Conservation (phyloP, 208 protist species). For the Naegleria gruberi region DNA sequence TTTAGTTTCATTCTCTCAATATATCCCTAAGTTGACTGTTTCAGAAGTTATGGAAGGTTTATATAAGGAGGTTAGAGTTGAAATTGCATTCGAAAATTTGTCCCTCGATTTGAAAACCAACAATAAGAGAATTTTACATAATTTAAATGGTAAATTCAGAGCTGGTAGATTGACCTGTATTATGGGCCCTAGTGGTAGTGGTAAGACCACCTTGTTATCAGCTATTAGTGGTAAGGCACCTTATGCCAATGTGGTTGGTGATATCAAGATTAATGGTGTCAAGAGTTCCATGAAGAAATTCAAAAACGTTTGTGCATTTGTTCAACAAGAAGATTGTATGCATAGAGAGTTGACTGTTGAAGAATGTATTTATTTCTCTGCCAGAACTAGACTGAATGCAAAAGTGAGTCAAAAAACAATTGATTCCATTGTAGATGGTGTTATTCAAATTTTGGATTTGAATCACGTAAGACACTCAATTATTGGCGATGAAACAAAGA, state of each 20-base stretch:
- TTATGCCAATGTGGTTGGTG: neutral
- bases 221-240: neutral
- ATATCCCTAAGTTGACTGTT: too few species aligned
- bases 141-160: neutral
- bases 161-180: neutral
- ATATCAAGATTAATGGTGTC: neutral
- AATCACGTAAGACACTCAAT: neutral
- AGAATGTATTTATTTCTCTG: neutral
- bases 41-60: too few species aligned
- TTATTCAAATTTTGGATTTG: slow-evolving; percentile 18
- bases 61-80: neutral
- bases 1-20: too few species aligned
- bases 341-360: neutral
- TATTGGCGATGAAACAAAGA: neutral
- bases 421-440: neutral
- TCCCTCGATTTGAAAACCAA: neutral
- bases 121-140: neutral
- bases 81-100: neutral
- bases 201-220: neutral
- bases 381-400: neutral
- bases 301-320: slow-evolving; percentile 21
- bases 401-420: neutral
- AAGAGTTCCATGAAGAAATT: neutral
- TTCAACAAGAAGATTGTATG: slow-evolving; percentile 34
- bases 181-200: neutral